A percentile compares a stretch with the other conserved stretches of the same genome.
Conservation (phyloP, 108 stramenopile genomes). For the Nitzschia sp. region DNA sequence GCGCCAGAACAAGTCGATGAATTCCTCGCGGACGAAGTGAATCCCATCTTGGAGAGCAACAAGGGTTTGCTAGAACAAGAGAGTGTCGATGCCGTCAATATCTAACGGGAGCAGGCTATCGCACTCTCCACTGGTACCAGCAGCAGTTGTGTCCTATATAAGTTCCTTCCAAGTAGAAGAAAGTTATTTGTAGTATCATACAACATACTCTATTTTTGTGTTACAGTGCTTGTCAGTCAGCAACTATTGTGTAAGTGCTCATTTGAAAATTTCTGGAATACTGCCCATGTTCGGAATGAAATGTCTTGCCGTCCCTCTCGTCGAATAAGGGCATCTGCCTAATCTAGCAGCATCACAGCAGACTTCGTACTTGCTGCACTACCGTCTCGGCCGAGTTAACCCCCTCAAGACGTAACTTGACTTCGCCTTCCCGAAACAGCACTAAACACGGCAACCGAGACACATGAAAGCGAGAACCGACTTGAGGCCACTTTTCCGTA, state of each 20-base stretch:
- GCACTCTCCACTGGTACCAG: not conserved
- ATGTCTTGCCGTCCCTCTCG: no score
- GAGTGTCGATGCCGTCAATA: slow-evolving; percentile 92
- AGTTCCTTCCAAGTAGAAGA: no score
- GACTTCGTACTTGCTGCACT: slow-evolving; percentile 7
- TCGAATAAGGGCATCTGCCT: not conserved
- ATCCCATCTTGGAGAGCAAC: slow-evolving; percentile 86
- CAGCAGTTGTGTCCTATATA: no score
- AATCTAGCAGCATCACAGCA: not conserved
- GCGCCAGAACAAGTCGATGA: slow-evolving; percentile 96
- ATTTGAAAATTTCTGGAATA: no score
- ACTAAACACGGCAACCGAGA: slow-evolving; percentile 63
- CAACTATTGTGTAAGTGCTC: no score
- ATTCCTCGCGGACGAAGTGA: slow-evolving; percentile 88
- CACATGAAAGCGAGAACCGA: slow-evolving; percentile 61
- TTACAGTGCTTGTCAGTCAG: no score
- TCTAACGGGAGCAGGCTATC: slow-evolving; percentile 64
- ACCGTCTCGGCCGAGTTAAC: slow-evolving; percentile 51
- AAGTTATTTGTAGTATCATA: no score
- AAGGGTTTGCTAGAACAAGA: slow-evolving; percentile 69
- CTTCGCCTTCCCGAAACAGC: slow-evolving; percentile 50
- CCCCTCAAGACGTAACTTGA: slow-evolving; percentile 59
- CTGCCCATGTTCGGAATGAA: no score
- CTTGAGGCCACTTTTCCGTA: slow-evolving; percentile 65
- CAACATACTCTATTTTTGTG: no score